phyloP scores from a whole-genome alignment of 441 rosid genomes.

The Eruca vesicaria region DNA sequence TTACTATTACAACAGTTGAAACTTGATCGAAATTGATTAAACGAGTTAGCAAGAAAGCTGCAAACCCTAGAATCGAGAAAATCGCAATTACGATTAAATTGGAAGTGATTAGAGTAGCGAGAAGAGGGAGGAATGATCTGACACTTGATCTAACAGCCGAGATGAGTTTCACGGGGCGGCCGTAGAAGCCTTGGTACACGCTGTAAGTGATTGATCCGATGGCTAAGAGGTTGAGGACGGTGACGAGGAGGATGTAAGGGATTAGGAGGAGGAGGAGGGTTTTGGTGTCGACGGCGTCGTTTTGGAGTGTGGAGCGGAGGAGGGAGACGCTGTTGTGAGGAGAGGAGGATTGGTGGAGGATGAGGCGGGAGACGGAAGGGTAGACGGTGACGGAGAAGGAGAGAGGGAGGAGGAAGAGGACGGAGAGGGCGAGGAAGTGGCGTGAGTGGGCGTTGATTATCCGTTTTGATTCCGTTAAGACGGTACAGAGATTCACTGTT shows the following conservation, averaged over 20 bases:
- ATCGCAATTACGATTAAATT: neutral
- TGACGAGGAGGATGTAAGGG: slow-evolving; percentile 30
- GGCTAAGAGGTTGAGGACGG: slow-evolving; percentile 45
- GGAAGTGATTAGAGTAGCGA: slow-evolving; percentile 33
- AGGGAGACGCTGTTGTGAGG: slow-evolving; percentile 31
- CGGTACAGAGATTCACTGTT: slow-evolving; percentile 31
- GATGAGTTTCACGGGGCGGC: slow-evolving; percentile 63
- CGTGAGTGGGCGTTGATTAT: slow-evolving; percentile 72
- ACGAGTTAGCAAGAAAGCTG: slow-evolving; percentile 19
- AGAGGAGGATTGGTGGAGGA: slow-evolving; percentile 31
- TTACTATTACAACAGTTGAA: neutral
- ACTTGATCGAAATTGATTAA: slow-evolving; percentile 24
- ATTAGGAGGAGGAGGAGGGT: slow-evolving; percentile 19
- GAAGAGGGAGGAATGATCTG: slow-evolving; percentile 52
- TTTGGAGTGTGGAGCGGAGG: slow-evolving; percentile 15
- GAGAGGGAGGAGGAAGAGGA: slow-evolving; percentile 69
- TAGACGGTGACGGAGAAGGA: slow-evolving; percentile 50
- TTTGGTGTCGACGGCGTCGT: slow-evolving; percentile 7
- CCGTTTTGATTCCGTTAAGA: slow-evolving; percentile 53
- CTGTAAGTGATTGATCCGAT: slow-evolving; percentile 66
- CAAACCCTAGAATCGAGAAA: slow-evolving; percentile 29
- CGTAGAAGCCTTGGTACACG: slow-evolving; percentile 71
- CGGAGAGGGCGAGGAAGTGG: slow-evolving; percentile 79
- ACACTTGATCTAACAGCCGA: slow-evolving; percentile 57
- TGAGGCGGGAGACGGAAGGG: slow-evolving; percentile 48